Percentiles rank a stretch among this genome's conserved stretches.
Conservation (phyloP, 2,329 filamentous ascomycete genomes). For the Penicillium freii region DNA sequence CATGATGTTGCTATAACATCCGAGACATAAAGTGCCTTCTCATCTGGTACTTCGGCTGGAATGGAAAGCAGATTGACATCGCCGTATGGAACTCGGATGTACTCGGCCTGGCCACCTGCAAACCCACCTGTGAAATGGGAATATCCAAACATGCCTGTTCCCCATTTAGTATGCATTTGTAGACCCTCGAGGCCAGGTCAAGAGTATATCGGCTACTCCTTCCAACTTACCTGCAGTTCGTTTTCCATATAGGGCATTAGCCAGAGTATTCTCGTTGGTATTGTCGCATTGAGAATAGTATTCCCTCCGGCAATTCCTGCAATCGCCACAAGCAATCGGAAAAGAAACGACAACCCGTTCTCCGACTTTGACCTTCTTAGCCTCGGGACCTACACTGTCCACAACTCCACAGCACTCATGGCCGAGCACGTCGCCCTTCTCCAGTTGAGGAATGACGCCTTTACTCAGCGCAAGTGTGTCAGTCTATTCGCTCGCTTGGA, state of each 20-base stretch:
- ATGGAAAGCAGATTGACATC: constrained; percentile 79
- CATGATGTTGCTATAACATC: constrained; percentile 79
- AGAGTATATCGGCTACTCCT: background rate
- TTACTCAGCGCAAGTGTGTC: background rate
- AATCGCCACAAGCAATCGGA: constrained; percentile 69
- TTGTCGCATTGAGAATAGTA: constrained; percentile 75
- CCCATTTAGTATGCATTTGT: background rate
- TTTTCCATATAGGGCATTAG: constrained; percentile 74
- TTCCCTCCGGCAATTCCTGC: constrained; percentile 76
- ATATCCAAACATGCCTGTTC: constrained; percentile 63
- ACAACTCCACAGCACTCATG: constrained; percentile 56
- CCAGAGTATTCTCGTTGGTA: constrained; percentile 71
- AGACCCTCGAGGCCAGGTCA: background rate
- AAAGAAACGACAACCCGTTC: constrained; percentile 79
- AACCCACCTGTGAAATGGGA: constrained; percentile 79
- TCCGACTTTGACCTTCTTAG: constrained; percentile 57
- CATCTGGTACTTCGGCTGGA: constrained; percentile 76
- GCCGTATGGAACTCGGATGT: constrained; percentile 74
- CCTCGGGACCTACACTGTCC: constrained; percentile 54
- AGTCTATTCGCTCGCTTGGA: background rate
- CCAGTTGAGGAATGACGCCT: constrained; percentile 56
- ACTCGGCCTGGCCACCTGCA: constrained; percentile 84
- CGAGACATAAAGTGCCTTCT: constrained; percentile 77
- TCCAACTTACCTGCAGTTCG: constrained; percentile 62
- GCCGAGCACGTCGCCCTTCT: constrained; percentile 66